A percentile compares a stretch with the other conserved stretches of the same genome.
Conservation (phyloP, 164 flowering plant species). For the Sextonia rubra region DNA sequence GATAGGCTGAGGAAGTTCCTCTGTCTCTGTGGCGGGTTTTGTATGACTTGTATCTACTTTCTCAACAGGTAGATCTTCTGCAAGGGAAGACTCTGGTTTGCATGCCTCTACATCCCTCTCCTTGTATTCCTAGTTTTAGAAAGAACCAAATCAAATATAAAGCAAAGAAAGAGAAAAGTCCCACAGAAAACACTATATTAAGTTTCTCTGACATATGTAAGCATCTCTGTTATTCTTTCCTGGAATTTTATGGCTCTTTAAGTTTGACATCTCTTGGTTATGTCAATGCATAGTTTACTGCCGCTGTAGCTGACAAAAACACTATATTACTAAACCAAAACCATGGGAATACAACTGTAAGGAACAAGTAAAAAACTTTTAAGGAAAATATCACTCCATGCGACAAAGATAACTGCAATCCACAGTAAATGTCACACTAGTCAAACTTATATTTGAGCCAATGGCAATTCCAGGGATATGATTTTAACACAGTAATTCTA, state of each 20-base stretch:
- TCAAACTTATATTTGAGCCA: not conserved
- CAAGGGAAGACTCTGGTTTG: constrained; percentile 30
- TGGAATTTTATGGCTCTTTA: no score
- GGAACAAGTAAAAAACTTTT: no score
- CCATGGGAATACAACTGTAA: no score
- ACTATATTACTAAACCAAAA: no score
- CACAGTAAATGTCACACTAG: not conserved
- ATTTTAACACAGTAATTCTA: not conserved
- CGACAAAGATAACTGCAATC: not conserved
- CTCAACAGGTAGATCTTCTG: constrained; percentile 25
- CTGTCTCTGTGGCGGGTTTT: constrained; percentile 23
- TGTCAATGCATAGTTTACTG: no score
- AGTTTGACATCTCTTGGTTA: no score
- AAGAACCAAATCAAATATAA: no score
- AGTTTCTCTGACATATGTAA: no score
- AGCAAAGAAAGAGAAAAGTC: not conserved
- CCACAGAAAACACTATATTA: no score
- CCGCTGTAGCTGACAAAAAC: no score
- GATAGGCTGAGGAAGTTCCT: constrained; percentile 38
- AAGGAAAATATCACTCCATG: not conserved
- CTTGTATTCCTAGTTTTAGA: constrained; percentile 42
- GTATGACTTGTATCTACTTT: constrained; percentile 20
- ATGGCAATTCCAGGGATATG: not conserved
- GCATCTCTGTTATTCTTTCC: no score
- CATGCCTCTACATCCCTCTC: constrained; percentile 31